Evolutionary conservation across 2,329 filamentous ascomycete genomes (phyloP).

Genomic region (Monilinia fructicola): DNA sequence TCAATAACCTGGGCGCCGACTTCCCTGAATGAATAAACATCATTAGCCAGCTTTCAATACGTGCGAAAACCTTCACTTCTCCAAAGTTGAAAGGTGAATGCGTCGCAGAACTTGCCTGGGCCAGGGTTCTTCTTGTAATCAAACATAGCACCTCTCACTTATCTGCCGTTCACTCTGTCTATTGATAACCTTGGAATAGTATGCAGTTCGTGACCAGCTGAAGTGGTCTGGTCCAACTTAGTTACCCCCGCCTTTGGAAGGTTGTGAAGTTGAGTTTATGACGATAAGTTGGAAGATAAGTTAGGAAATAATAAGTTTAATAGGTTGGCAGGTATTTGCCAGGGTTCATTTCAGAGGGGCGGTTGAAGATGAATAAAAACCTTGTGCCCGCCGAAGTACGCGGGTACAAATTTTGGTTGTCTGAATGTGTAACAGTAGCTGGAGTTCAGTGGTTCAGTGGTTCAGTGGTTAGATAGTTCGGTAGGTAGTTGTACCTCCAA

Average conservation of each 20-base stretch:
- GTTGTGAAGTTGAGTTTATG: background rate
- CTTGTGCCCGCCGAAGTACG: background rate
- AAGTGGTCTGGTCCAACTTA: background rate
- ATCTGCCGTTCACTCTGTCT: background rate
- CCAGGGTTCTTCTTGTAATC: conserved; percentile 16
- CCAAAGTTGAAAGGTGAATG: background rate
- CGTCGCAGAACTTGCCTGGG: conserved; percentile 22
- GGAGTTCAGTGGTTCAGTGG: background rate
- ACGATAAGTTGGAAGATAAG: background rate
- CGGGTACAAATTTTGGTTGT: background rate
- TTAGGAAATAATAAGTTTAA: background rate
- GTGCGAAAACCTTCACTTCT: background rate
- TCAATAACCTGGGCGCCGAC: conserved; percentile 49
- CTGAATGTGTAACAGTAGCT: conserved; percentile 9
- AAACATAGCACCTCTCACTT: conserved; percentile 18
- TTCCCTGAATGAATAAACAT: conserved; percentile 45
- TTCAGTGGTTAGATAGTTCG: no score
- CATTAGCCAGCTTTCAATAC: conserved; percentile 6
- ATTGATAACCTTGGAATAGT: background rate
- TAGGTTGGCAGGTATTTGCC: background rate
- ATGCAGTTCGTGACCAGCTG: conserved; percentile 8
- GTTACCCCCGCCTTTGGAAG: conserved; percentile 18
- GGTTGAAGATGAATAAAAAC: background rate
- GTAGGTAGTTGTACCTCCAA: conserved; percentile 3
- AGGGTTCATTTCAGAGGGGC: background rate